Conservation (phyloP, 306 rosid species). For the Vigna reflexopilosa region DNA sequence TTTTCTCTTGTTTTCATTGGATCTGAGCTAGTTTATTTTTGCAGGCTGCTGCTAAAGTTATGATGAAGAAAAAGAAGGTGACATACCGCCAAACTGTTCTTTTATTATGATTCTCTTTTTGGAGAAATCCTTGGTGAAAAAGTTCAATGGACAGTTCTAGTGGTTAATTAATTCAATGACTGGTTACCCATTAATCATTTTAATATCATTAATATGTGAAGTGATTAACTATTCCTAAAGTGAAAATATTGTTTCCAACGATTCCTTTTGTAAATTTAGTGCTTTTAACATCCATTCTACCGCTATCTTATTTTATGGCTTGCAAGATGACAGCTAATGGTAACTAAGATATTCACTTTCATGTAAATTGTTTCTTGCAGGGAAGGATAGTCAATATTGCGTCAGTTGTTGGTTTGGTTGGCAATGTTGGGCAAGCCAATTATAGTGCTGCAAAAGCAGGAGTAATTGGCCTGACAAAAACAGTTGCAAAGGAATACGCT, state of each 20-base stretch:
- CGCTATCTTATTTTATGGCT: slow-evolving; percentile 26
- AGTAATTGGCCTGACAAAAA: slow-evolving; percentile 91
- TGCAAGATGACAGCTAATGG: slow-evolving; percentile 12
- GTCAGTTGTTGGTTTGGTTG: slow-evolving; percentile 94
- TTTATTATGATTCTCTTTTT: not conserved
- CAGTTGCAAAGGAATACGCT: slow-evolving; percentile 89
- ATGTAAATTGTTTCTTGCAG: slow-evolving; percentile 52
- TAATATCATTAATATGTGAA: not conserved
- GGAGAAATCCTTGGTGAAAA: slow-evolving; percentile 13
- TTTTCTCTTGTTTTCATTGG: slow-evolving; percentile 1
- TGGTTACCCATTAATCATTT: not conserved
- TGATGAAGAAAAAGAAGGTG: slow-evolving; percentile 98
- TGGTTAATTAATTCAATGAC: not conserved
- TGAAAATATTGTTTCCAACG: not conserved
- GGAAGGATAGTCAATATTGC: slow-evolving; percentile 95
- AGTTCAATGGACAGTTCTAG: not conserved
- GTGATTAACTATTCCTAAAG: slow-evolving; percentile 20
- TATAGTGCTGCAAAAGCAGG: slow-evolving; percentile 99
- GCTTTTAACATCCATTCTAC: not conserved
- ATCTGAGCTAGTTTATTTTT: slow-evolving; percentile 44
- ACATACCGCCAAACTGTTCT: slow-evolving; percentile 1
- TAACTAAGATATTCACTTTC: slow-evolving; percentile 30
- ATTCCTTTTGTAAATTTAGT: not conserved
- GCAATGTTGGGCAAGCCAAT: slow-evolving; percentile 96
- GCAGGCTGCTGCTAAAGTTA: slow-evolving; percentile 93